Base-by-base conservation (phyloP, 257 asterid species). In the Solanum appendiculatum region DNA sequence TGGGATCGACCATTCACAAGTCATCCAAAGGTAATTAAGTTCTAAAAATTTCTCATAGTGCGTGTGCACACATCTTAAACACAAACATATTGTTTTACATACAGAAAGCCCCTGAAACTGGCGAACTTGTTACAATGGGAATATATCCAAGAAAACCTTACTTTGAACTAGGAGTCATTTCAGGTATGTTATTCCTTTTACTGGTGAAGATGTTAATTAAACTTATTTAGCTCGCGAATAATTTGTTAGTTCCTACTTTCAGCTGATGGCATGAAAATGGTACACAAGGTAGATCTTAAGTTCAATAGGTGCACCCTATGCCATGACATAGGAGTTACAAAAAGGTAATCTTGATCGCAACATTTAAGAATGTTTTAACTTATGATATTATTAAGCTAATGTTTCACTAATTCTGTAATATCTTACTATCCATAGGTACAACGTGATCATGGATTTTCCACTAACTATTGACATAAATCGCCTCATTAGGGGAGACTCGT, bases 1-100 rank as follows among this genome's bases (percentile, higher is more conserved):
- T 95, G 98, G 98, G 77, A 84, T 60, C 89, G 98, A 90, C 95
- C 96, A 16, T 94, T 93, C 87, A 92, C 95, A 40, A 91, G 94
- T 88, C 98, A 95, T 84, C 98, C 98, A 31, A 93, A 92, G 96
- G 98, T 94, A 56, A 23, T 83, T 2, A 83, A 21, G 44, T 21
- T 83, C 34, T 31, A 33, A 51, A 51, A 51, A 16, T 7, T 16
- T 6, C 60, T 51, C 2, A 21, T 56, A n/a, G 27, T 72, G 16
- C 18, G 68, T 33, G 2, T 1, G 34, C 2, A 12, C 9, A 29
- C 31, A 31, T 51, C 72, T 54, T 54, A 31, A 54, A 31, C 2
- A 5, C 48, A 20, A 40, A 83, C 56, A 29, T 21, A 1, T 7
- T 20, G 36, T 54, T 33, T 33, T 27, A 54, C 25, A 42, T 7